A percentile compares a stretch with the other conserved stretches of the same genome.
These are phyloP conservation scores for Myriangium duriaei DNA, from an alignment of 2,329 filamentous ascomycete species.

Conservation along the genomic window DNA sequence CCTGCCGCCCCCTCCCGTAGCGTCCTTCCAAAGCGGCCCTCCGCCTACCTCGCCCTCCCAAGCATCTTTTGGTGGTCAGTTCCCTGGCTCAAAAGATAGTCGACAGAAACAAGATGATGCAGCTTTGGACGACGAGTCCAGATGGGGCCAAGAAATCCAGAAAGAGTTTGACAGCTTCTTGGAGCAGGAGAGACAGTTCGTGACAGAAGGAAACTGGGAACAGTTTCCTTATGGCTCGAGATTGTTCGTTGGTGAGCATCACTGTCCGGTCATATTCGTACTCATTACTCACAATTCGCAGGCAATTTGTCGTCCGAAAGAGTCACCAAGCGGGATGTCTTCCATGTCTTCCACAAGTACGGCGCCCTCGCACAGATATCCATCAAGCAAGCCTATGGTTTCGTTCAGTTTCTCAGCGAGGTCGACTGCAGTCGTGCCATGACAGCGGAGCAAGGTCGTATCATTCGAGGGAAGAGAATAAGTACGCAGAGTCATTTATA, in stretches of 20 bases:
- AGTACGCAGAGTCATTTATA: conserved; percentile 50
- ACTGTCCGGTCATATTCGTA: background rate
- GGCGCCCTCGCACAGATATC: conserved; percentile 87
- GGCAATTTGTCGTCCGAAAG: conserved; percentile 88
- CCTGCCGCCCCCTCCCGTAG: conserved; percentile 13
- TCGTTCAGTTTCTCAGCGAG: conserved; percentile 79
- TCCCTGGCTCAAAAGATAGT: conserved; percentile 16
- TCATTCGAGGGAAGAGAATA: conserved; percentile 82
- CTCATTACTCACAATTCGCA: conserved; percentile 22
- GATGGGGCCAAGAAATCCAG: conserved; percentile 46
- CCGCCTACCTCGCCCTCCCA: conserved; percentile 1
- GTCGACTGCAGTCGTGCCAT: conserved; percentile 65
- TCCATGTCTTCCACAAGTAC: conserved; percentile 75
- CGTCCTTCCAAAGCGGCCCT: conserved; percentile 12
- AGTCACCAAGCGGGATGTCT: conserved; percentile 86
- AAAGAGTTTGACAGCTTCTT: conserved; percentile 61
- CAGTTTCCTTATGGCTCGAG: conserved; percentile 65
- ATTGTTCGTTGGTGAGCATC: conserved; percentile 61
- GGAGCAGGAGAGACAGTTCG: conserved; percentile 59
- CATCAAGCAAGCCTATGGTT: conserved; percentile 92
- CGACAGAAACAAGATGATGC: conserved; percentile 22
- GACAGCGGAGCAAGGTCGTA: conserved; percentile 62
- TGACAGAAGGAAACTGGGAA: conserved; percentile 69
- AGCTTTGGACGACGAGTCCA: conserved; percentile 30
- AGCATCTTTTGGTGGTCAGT: conserved; percentile 8